Percentiles rank a stretch among this genome's conserved stretches.
phyloP scores from a whole-genome alignment of 805 yeast genomes.

The Starmerella scarabaei region DNA sequence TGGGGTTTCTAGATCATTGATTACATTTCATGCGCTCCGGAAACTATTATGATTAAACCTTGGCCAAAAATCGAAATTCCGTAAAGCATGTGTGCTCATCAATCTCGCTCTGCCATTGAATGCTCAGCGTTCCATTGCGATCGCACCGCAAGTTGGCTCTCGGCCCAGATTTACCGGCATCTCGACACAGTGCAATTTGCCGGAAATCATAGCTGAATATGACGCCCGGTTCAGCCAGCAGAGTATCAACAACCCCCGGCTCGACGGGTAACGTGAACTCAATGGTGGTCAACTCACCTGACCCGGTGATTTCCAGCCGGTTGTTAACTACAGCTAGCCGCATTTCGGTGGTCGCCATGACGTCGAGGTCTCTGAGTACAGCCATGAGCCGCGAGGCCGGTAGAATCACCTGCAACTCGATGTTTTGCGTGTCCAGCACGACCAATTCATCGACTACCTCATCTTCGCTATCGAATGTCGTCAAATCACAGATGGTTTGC shows the following conservation, averaged over 20 bases:
- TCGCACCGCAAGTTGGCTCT: conserved; percentile 46
- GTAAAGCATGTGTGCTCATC: conserved; percentile 23
- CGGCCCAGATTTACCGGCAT: conserved; percentile 39
- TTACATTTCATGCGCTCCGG: too few relatives aligned
- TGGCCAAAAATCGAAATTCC: conserved; percentile 23
- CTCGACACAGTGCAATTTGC: conserved; percentile 36
- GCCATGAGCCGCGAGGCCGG: conserved; percentile 42
- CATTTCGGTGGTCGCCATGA: conserved; percentile 28
- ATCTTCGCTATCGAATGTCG: conserved; percentile 30
- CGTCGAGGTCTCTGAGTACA: conserved; percentile 44
- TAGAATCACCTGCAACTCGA: conserved; percentile 41
- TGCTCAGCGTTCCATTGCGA: conserved; percentile 35
- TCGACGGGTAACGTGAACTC: conserved; percentile 55
- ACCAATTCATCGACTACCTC: conserved; percentile 25
- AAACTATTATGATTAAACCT: conserved; percentile 2
- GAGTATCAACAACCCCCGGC: conserved; percentile 46
- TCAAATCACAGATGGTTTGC: conserved; percentile 44
- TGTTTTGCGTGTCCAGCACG: conserved; percentile 33
- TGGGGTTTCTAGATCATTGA: too few relatives aligned
- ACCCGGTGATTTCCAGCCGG: conserved; percentile 47
- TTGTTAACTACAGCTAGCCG: conserved; percentile 4
- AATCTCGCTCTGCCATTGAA: conserved; percentile 33
- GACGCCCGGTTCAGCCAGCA: conserved; percentile 29
- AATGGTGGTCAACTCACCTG: conserved; percentile 61
- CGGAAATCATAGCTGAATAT: conserved; percentile 35